Evolutionary conservation across 352 stramenopile genomes (phyloP).

Genomic region (Pythium volutum): DNA sequence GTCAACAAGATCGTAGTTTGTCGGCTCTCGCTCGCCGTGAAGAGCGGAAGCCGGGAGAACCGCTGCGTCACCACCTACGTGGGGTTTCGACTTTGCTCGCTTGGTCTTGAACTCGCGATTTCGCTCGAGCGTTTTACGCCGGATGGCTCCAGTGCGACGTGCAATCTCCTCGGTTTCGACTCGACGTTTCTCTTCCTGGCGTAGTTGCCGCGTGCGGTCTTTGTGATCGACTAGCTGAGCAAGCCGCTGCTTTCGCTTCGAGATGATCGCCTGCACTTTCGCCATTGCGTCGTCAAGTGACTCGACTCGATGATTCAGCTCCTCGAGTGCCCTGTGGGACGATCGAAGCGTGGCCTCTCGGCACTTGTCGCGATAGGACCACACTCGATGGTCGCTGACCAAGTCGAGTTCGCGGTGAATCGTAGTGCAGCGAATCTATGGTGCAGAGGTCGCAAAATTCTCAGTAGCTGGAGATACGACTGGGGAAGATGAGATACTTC

Average conservation of each 20-base stretch:
- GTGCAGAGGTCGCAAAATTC: neutral
- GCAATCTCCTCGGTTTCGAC: conserved; percentile 5
- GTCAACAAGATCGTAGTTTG: neutral
- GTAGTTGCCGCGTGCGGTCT: conserved; percentile 17
- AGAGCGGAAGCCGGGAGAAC: neutral
- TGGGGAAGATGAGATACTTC: neutral
- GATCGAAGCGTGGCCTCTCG: conserved; percentile 13
- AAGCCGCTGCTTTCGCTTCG: neutral
- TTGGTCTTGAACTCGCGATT: conserved; percentile 18
- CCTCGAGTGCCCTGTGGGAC: neutral
- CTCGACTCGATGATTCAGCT: neutral
- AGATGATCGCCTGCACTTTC: neutral
- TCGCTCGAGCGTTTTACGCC: conserved; percentile 28
- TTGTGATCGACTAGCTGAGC: conserved; percentile 23
- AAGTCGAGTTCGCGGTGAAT: conserved; percentile 11
- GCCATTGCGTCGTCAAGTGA: neutral
- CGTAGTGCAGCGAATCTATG: conserved; percentile 10
- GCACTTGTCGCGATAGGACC: conserved; percentile 16
- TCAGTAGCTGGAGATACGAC: neutral
- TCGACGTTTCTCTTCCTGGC: conserved; percentile 23
- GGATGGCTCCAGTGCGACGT: conserved; percentile 11
- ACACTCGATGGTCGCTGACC: conserved; percentile 13
- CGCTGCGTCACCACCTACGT: neutral
- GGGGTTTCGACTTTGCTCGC: conserved; percentile 1
- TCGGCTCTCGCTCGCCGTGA: neutral